Evolutionary conservation across 805 yeast genomes (phyloP).

Genomic region (Barnettozyma californica): DNA sequence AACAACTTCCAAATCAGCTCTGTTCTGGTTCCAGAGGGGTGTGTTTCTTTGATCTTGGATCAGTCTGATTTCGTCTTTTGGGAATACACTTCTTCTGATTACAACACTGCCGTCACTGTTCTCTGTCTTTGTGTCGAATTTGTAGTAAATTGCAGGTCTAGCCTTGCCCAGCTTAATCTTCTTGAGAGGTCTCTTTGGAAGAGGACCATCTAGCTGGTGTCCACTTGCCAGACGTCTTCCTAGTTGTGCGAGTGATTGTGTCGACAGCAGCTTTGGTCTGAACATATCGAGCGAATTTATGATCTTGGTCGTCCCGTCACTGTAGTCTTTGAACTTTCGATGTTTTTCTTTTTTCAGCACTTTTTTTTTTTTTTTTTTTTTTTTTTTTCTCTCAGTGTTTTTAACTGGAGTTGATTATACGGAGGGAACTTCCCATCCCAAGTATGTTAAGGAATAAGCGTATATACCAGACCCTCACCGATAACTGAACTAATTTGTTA

Average conservation of each 20-base stretch:
- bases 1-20: slow-evolving; percentile 65
- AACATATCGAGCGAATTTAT: not conserved
- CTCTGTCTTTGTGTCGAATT: slow-evolving; percentile 85
- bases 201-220: slow-evolving; percentile 18
- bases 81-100: slow-evolving; percentile 76
- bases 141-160: slow-evolving; percentile 88
- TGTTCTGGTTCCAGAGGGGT: slow-evolving; percentile 83
- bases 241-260: slow-evolving; percentile 2
- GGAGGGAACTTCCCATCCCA: too few relatives aligned
- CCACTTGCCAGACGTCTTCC: slow-evolving; percentile 11
- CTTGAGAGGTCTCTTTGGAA: slow-evolving; percentile 54
- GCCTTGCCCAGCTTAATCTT: slow-evolving; percentile 77
- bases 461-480: too few relatives aligned
- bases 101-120: slow-evolving; percentile 92
- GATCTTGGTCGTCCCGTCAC: not conserved
- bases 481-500: too few relatives aligned
- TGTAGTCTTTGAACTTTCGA: not conserved
- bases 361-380: too few relatives aligned
- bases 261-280: slow-evolving; percentile 3
- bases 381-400: too few relatives aligned
- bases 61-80: slow-evolving; percentile 80
- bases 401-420: too few relatives aligned
- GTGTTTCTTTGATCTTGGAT: slow-evolving; percentile 85
- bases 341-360: not conserved
- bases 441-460: too few relatives aligned